Conservation (phyloP, 306 rosid species). For the Lotus japonicus region DNA sequence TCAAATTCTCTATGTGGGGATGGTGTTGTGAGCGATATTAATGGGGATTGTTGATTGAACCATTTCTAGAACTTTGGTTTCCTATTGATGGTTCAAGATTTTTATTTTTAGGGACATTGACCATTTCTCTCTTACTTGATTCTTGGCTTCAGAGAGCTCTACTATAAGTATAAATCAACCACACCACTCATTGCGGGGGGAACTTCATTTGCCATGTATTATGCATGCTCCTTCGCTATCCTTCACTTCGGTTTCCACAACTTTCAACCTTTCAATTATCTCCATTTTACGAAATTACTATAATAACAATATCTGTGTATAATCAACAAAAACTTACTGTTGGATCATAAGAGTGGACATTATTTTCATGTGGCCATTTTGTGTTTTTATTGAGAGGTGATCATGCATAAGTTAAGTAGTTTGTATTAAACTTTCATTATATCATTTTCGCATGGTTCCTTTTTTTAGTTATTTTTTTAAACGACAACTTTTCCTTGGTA, state of each 20-base stretch:
- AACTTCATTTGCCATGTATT: neutral
- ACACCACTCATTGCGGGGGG: neutral
- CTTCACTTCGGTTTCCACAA: neutral
- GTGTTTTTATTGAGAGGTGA: too few relatives aligned
- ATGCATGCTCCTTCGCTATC: neutral
- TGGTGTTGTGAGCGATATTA: conserved; percentile 1
- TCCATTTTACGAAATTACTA: too few relatives aligned
- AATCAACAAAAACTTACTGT: too few relatives aligned
- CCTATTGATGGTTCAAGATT: neutral
- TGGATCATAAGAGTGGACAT: too few relatives aligned
- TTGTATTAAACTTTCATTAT: too few relatives aligned
- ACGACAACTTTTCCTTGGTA: too few relatives aligned
- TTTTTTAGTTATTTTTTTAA: too few relatives aligned
- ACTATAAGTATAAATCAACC: neutral
- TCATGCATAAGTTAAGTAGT: too few relatives aligned
- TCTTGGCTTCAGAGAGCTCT: neutral
- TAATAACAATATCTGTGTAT: too few relatives aligned
- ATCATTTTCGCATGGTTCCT: too few relatives aligned
- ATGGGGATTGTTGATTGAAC: neutral
- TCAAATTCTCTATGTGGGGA: neutral
- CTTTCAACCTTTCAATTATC: conserved; percentile 17
- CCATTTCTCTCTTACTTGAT: conserved; percentile 11
- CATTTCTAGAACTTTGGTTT: neutral
- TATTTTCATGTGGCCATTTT: too few relatives aligned
- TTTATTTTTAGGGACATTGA: conserved; percentile 11